Evolutionary conservation across 345 rosid species (phyloP), one percentile per base, ranked within the genome.

Genomic region (Psidium friedrichsthalianum): DNA sequence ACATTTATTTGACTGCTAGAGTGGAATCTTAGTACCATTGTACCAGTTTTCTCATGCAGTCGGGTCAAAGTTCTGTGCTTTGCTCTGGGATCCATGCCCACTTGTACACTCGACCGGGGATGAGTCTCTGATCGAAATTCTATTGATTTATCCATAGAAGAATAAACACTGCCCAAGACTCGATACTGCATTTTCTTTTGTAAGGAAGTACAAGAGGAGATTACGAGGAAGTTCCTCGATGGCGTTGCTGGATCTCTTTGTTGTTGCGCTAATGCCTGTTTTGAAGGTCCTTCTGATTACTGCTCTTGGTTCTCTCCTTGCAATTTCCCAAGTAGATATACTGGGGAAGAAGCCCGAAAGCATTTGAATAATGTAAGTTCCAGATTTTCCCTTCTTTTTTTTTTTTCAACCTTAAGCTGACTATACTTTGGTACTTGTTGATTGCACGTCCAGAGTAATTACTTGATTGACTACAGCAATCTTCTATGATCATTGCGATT

Each of bases 201-300:
- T 36, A 36, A 69, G 78, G 24, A 21, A 69, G 78, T 20, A 36
- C 78, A 40, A 8, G 78, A 32, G 47, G 78, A 69, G 78, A 40
- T 69, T 42, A 42, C 36, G 78, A 69, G 84, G 0, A 49, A 20
- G 32, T 53, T 0, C 78, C 56, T 13, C 24, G 55, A 91, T 91
- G 93, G 86, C 54, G 55, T 18, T 91, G 27, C 51, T 82, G 21
- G 53, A 86, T 40, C 85, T 92, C 4, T 87, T 92, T 57, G 11
- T 57, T 4, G 83, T 84, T 27, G 93, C 93, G 11, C 85, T 87
- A 9, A 85, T 87, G 85, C 90, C 93, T 3, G 89, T 92, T 81
- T 27, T 89, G 84, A 90, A 91, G 76, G 86, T 89, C 13, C 92
- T 91, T 8, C 14, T 91, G 53, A 47, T 90, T 27, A 90, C 93